Evolutionary conservation across 163 green algal genomes (phyloP).

Genomic region (Scenedesmus sp.): DNA sequence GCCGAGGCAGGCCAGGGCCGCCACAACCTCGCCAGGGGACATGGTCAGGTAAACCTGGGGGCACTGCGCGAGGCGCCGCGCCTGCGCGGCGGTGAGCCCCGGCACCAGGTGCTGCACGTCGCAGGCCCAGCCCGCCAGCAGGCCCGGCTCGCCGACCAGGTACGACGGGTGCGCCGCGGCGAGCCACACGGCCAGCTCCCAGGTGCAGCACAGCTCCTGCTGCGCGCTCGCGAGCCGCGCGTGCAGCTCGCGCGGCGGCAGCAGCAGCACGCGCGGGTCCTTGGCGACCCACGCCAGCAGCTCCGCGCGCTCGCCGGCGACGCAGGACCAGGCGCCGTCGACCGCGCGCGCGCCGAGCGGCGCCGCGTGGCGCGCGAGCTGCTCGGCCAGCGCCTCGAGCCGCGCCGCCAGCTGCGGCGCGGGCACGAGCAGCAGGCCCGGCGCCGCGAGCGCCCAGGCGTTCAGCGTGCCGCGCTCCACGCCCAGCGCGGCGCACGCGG

Average conservation of each 20-base stretch:
- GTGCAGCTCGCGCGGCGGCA: not conserved
- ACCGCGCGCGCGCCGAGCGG: constrained; percentile 1
- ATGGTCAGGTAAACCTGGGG: constrained; percentile 42
- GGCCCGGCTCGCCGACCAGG: constrained; percentile 7
- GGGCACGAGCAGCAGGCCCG: constrained; percentile 27
- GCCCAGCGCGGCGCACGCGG: not conserved
- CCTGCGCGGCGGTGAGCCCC: not conserved
- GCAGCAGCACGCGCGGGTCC: constrained; percentile 32
- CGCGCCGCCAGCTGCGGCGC: constrained; percentile 26
- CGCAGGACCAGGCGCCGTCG: not conserved
- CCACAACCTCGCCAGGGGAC: constrained; percentile 20
- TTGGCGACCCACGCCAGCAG: constrained; percentile 8
- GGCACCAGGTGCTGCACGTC: constrained; percentile 28
- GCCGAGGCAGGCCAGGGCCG: constrained; percentile 2
- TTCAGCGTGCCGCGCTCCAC: not conserved
- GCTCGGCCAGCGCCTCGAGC: not conserved
- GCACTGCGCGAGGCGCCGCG: not conserved
- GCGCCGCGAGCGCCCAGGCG: constrained; percentile 7
- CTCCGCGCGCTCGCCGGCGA: not conserved
- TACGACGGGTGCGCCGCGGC: constrained; percentile 17
- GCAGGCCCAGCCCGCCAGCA: not conserved
- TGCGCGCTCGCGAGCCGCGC: not conserved
- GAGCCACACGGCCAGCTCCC: not conserved
- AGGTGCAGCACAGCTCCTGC: constrained; percentile 5
- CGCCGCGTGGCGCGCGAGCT: not conserved